Evolutionary conservation across 1,284 basidiomycete species (phyloP), one percentile per base, ranked within the genome.

Genomic region (Mycena sp.): DNA sequence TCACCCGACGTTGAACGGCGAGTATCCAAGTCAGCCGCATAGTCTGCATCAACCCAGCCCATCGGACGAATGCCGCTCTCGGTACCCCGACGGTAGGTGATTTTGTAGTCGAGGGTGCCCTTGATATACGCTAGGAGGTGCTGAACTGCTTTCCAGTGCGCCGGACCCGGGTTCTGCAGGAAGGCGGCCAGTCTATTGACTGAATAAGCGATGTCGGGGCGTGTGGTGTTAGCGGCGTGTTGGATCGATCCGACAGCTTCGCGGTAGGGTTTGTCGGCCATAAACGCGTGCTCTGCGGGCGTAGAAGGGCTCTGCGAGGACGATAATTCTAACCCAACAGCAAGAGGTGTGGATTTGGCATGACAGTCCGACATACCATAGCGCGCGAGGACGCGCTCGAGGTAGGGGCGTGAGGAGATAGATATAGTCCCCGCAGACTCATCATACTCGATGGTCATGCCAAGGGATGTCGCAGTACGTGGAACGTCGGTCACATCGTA

Each of bases 201-300:
- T 0, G 71, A 63, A 28, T 71, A 79, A 0, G 73, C 69, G 7
- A 79, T 73, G 44, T 79, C 73, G 0, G 74, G 77, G 0, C 72
- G 46, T 0, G 76, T 79, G 0, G 68, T 70, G 7, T 76, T 53
- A 6, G 70, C 72, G 7, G 73, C 72, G 54, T 77, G 78, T 69
- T 76, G 75, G 40, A 80, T 63, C 1, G 71, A 72, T 0, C 76
- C 74, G 4, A 79, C 54, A 17, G 69, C 72, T 58, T 67, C 60
- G 38, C 44, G 60, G 65, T 74, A 75, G 7, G 72, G 78, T 1
- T 73, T 62, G 51, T 76, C 67, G 1, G 59, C 61, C 75, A 77
- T 78, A 4, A 41, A 54, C 1, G 67, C 62, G 50, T 58, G 37
- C 26, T 76, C 71, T 9, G 7, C 51, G 17, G 6, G 17, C 0